Base-by-base conservation (phyloP, 306 rosid species). In the Lithocarpus polystachyus region DNA sequence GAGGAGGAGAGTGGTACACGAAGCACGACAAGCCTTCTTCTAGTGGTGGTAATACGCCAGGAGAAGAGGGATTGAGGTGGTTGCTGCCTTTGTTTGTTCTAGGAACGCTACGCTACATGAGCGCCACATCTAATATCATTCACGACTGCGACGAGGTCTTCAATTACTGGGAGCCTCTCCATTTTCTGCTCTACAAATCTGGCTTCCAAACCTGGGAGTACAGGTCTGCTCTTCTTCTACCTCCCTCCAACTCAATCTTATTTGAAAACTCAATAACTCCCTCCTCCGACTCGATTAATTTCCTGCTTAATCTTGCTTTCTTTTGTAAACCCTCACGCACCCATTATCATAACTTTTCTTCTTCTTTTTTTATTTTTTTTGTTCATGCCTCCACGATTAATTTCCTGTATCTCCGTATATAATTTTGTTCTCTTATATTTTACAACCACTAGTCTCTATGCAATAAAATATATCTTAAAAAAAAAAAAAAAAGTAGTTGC, bases 131-230 rank as follows among this genome's bases (percentile, higher is more conserved):
- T 8, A 96, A 96, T 80, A 93, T 96, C 86, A 85, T 96, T 13
- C 99, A 96, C 71, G 99, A 93, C 78, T 96, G 99, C 77, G 99
- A 96, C 62, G 99, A 96, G 77, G 98, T 96, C 81, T 96, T 91
- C 89, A 96, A 93, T 86, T 93, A 96, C 81, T 96, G 98, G 99
- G 99, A 93, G 57, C 99, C 99, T 61, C 94, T 95, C 62, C 99
- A 95, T 86, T 95, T n/a, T 79, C 97, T 95, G 81, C 96, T 95
- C 77, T 91, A 89, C 87, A 93, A 90, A 91, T 88, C 94, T 86
- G 98, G 98, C 33, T 95, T 95, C 77, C 99, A 95, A 20, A 95
- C 99, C 20, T 95, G 99, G 99, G 99, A 95, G 83, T 96, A 96
- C 82, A 91, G 98, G 97, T 79, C 45, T 56, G 29, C n/a, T 53